Evolutionary conservation across 331 rosid species (phyloP).

Genomic region (Malus hybrid): DNA sequence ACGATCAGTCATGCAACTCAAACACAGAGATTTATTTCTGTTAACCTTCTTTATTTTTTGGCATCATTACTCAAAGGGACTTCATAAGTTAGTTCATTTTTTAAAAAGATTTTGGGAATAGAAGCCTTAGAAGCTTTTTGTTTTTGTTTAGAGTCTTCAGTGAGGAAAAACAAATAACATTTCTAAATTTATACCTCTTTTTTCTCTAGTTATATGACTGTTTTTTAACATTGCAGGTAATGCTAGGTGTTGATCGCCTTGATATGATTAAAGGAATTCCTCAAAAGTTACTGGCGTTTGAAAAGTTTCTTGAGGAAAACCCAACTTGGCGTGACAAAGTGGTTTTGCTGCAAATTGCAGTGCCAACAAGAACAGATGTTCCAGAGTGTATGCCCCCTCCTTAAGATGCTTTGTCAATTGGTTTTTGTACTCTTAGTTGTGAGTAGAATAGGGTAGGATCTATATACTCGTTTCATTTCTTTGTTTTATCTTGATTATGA

Average conservation of each 20-base stretch:
- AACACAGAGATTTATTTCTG: not conserved
- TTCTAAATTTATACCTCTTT: not conserved
- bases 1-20: not conserved
- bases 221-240: conserved; percentile 50
- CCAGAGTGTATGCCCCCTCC: conserved; percentile 69
- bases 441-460: not conserved
- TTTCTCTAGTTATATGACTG: conserved; percentile 1
- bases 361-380: conserved; percentile 92
- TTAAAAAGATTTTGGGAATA: not conserved
- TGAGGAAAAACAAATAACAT: not conserved
- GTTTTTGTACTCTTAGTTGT: not conserved
- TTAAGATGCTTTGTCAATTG: conserved; percentile 3
- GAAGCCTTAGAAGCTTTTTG: not conserved
- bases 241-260: conserved; percentile 93
- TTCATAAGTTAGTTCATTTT: not conserved
- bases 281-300: conserved; percentile 87
- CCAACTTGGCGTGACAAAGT: conserved; percentile 67
- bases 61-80: not conserved
- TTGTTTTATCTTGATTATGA: not conserved
- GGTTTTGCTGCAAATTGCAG: conserved; percentile 90
- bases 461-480: not conserved
- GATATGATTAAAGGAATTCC: conserved; percentile 97
- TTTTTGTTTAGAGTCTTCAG: not conserved
- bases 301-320: conserved; percentile 88
- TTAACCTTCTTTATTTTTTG: not conserved